Evolutionary conservation across 1,139 yeast genomes (phyloP), one percentile per base, ranked within the genome.

Genomic region (Candida sojae): DNA sequence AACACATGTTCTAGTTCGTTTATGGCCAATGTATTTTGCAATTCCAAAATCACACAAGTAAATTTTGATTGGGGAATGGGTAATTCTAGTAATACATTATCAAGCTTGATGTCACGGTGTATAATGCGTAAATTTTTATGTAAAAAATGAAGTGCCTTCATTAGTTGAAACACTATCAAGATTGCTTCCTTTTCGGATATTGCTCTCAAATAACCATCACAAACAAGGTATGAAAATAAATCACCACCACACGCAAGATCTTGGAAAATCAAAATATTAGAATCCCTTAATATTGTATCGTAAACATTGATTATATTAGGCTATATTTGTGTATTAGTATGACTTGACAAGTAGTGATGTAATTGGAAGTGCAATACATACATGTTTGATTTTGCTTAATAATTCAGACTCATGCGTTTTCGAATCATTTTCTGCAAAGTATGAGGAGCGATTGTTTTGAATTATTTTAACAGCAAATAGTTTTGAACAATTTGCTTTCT

Each of bases 11-110:
- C 68, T 72, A 72, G 83, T 75, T 51, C 85, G 63, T 37, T 54
- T 53, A 35, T 46, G 45, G 5, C 47, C 39, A 42, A 63, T 47
- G 17, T 62, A 61, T 56, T 78, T 79, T 0, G 90, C 88, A 47
- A 81, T 78, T 0, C 90, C 90, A 66, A 85, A 85, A 64, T 85
- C 91, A 10, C 87, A 86, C 13, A 85, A 58, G 1, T 80, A 75
- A 11, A 84, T 63, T 51, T 71, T 0, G 86, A 66, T 43, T 75
- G 77, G 1, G 82, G 80, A 17, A 72, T 67, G 0, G 87, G 86
- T 0, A 77, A 62, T 31, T 71, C 73, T 43, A 83, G 62, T 29
- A 84, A 61, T 8, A 85, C 73, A 54, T 84, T 84, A 53, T 84
- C 89, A 35, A 83, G 66, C 59, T 71, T 64, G 39, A 64, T 54